Percentiles rank a stretch among this genome's conserved stretches.
These are phyloP conservation scores for Mucor irregularis DNA, from an alignment of 371 early-diverging fungal genomes.

Conservation along the genomic window DNA sequence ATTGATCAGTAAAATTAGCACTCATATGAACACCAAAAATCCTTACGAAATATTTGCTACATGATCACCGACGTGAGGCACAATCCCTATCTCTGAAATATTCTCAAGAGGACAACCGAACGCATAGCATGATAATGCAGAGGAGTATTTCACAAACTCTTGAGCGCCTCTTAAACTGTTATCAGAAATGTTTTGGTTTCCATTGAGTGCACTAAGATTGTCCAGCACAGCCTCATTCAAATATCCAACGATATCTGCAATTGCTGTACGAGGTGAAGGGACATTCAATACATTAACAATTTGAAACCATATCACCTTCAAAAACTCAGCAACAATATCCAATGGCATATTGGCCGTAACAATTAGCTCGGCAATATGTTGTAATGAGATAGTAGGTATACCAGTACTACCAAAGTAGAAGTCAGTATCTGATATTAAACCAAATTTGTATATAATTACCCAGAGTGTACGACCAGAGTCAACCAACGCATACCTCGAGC, in stretches of 20 bases:
- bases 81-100: conserved; percentile 42
- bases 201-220: conserved; percentile 18
- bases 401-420: conserved; percentile 33
- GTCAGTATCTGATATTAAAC: neutral
- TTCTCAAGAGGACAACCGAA: conserved; percentile 41
- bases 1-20: neutral
- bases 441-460: conserved; percentile 26
- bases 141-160: conserved; percentile 40
- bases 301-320: conserved; percentile 54
- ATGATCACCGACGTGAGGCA: conserved; percentile 36
- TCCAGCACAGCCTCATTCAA: conserved; percentile 40
- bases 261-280: conserved; percentile 26
- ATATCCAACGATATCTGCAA: conserved; percentile 47
- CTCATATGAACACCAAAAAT: neutral
- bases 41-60: conserved; percentile 35
- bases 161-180: conserved; percentile 28
- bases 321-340: conserved; percentile 32
- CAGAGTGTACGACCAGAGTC: conserved; percentile 39
- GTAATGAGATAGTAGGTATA: conserved; percentile 35
- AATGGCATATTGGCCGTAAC: conserved; percentile 29
- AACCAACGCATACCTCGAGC: conserved; percentile 51
- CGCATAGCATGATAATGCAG: conserved; percentile 39
- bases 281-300: conserved; percentile 34
- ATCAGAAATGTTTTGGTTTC: conserved; percentile 23
- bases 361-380: conserved; percentile 41